These are phyloP conservation scores for Gamsiella multidivaricata DNA, from an alignment of 192 early-diverging fungal genomes.

Conservation along the genomic window DNA sequence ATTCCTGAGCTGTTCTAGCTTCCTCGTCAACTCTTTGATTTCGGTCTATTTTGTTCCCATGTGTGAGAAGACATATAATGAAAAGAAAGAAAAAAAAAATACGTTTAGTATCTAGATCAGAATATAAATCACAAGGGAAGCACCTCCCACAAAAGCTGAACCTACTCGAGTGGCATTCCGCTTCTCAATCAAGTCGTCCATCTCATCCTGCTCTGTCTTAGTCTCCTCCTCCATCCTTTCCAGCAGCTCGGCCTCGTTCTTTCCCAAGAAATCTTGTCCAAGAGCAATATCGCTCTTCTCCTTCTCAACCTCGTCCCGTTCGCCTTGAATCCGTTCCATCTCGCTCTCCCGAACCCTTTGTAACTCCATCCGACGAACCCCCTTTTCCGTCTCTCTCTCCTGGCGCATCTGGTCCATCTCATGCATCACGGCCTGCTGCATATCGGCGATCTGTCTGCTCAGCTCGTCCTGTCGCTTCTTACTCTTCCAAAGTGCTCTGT, in stretches of 20 bases:
- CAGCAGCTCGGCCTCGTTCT: constrained; percentile 28
- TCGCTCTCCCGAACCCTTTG: neutral
- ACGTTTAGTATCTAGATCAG: neutral
- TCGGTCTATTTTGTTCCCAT: constrained; percentile 40
- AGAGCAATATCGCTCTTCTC: constrained; percentile 24
- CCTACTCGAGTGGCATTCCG: constrained; percentile 18
- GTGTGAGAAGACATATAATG: neutral
- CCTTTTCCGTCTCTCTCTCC: constrained; percentile 11
- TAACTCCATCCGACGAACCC: neutral
- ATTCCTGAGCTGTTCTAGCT: constrained; percentile 11
- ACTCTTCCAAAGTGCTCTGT: constrained; percentile 26
- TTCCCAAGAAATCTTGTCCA: constrained; percentile 23
- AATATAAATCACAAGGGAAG: no score
- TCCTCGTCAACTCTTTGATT: constrained; percentile 22
- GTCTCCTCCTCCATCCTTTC: constrained; percentile 43
- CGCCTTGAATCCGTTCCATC: constrained; percentile 2
- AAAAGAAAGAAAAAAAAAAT: neutral
- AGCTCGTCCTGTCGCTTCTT: constrained; percentile 45
- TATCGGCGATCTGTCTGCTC: constrained; percentile 14
- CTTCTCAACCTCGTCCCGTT: constrained; percentile 26
- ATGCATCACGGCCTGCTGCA: constrained; percentile 17
- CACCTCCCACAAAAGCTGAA: neutral
- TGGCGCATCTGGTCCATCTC: constrained; percentile 28
- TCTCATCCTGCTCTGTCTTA: constrained; percentile 27
- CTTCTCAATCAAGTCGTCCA: constrained; percentile 30